Evolutionary conservation across 345 rosid genomes (phyloP).

Genomic region (Brassica cretica): DNA sequence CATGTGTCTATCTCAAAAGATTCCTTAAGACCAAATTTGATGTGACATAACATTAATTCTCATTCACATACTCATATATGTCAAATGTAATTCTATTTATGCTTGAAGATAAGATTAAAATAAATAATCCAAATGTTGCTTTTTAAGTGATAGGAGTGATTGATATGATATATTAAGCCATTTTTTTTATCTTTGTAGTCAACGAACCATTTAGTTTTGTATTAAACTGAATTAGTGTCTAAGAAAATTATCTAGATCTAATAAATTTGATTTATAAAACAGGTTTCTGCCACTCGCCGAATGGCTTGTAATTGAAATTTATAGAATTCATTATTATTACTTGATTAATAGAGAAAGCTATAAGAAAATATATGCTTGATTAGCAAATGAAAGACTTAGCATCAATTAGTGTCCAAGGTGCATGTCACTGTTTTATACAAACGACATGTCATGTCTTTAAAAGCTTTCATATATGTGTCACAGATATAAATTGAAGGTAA

Average conservation of each 20-base stretch:
- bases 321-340: not conserved
- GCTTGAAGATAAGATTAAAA: conserved; percentile 31
- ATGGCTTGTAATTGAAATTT: not conserved
- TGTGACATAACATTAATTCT: conserved; percentile 33
- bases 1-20: conserved; percentile 35
- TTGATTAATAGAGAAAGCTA: not conserved
- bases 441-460: conserved; percentile 29
- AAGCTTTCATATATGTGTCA: not conserved
- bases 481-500: not conserved
- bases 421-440: conserved; percentile 34
- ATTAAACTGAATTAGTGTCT: not conserved
- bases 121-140: not conserved
- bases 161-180: conserved; percentile 20
- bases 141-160: conserved; percentile 26
- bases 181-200: not conserved
- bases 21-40: conserved; percentile 35
- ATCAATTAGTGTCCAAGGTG: conserved; percentile 29
- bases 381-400: conserved; percentile 18
- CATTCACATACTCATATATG: conserved; percentile 22
- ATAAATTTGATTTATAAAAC: not conserved
- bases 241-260: not conserved
- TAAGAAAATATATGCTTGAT: conserved; percentile 13
- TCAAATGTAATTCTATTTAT: conserved; percentile 8
- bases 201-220: conserved; percentile 17
- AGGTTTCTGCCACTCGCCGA: not conserved